Conservation (phyloP, 2,329 filamentous ascomycete species). For the Paraphoma sp. region DNA sequence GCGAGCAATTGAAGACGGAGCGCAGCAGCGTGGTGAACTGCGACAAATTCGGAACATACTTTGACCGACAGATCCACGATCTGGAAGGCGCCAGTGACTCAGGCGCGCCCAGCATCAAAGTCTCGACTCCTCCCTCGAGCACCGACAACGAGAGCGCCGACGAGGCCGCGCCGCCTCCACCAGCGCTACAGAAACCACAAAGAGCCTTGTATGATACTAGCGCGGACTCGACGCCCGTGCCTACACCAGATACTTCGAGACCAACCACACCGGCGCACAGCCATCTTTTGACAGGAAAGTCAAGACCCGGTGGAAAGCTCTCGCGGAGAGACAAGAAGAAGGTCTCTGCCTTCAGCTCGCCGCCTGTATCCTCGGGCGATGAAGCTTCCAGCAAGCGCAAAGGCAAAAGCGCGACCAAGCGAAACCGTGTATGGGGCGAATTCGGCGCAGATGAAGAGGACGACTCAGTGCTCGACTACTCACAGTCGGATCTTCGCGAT, state of each 20-base stretch:
- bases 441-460: constrained; percentile 89
- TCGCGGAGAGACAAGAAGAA: constrained; percentile 82
- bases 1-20: constrained; percentile 81
- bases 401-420: constrained; percentile 72
- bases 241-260: constrained; percentile 77
- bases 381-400: constrained; percentile 69
- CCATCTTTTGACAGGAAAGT: constrained; percentile 75
- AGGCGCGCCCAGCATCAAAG: constrained; percentile 48
- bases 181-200: constrained; percentile 56
- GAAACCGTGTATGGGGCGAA: constrained; percentile 89
- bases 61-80: constrained; percentile 88
- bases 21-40: constrained; percentile 82
- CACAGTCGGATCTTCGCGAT: constrained; percentile 64
- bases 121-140: constrained; percentile 57
- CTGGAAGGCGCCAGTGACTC: constrained; percentile 66
- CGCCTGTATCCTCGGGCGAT: constrained; percentile 80
- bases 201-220: constrained; percentile 56
- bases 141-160: constrained; percentile 56
- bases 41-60: constrained; percentile 82
- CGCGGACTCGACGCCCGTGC: constrained; percentile 72
- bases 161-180: constrained; percentile 60
- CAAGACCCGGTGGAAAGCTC: constrained; percentile 75
- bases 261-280: constrained; percentile 74
- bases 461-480: constrained; percentile 85
- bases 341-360: constrained; percentile 59